Evolutionary conservation across 2,329 filamentous ascomycete genomes (phyloP), one percentile per base, ranked within the genome.

Genomic region (Talaromyces sp.): DNA sequence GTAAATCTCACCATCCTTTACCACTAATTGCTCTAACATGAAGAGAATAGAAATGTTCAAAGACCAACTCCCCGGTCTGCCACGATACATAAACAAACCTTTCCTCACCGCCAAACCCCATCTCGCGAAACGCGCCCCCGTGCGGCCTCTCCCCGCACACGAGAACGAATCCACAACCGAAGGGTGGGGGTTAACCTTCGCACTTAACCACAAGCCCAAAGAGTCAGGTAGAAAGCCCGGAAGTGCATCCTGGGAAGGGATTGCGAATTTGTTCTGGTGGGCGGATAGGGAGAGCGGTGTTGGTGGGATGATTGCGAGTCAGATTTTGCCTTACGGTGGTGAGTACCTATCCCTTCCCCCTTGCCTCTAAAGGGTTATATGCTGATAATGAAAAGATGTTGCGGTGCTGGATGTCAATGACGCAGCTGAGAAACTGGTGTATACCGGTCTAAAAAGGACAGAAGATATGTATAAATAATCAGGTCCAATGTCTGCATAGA

Each of bases 101-200:
- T 78, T 84, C 10, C 73, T 79, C 0, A 79, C 82, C 0, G 78
- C 83, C 0, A 85, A 85, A 68, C 81, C 81, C 0, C 75, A 81
- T 29, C 75, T 85, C 27, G 80, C 82, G 1, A 84, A 86, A 69
- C 71, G 51, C 25, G 4, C 15, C 1, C 64, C 64, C 8, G 13
- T 63, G 5, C 59, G 60, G 1, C 64, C 58, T 5, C 58, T 61
- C 3, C 40, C 47, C 3, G 40, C 40, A 17, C n/a, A 51, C 17
- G 49, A 31, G 15, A 29, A 58, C 29, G 51, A 58, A 22, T 29
- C 27, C 27, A 66, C 80, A 49, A 84, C 88, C 0, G 87, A 90
- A 71, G 89, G 89, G 13, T 90, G 87, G 88, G 87, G 87, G 0
- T 74, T 90, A 56, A 84, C 82, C 0, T 87, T 88, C 63, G 66